Base-by-base conservation (phyloP, 345 rosid genomes). In the Carallia pectinifolia region DNA sequence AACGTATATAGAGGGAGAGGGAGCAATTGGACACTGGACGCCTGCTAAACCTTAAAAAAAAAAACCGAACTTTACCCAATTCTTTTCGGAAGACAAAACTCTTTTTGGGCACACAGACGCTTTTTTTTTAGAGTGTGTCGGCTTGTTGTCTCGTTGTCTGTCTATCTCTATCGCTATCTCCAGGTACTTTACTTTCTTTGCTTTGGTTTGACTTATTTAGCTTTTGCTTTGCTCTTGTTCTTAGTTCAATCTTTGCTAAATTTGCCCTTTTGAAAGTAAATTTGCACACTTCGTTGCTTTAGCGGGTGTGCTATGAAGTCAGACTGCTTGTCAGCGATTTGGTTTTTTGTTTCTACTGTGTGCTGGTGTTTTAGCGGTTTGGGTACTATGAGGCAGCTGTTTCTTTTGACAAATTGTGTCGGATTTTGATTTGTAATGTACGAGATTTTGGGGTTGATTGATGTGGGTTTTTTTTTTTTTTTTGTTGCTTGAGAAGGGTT, bases 401-500 rank as follows among this genome's bases (percentile, higher is more conserved):
- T 69, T 23, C 23, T 23, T 33, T 70, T 58, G 62, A 67, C 18
- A 34, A 18, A n/a, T 76, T 73, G 68, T 73, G 64, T 66, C 56
- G 1, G 58, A 50, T 33, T 76, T 5, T 66, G 56, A 66, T 27
- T 62, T 70, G n/a, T 39, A 58, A 36, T 27, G 47, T 37, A 23
- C 60, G 37, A 10, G 53, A 60, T 75, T 79, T 71, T 67, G 61
- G 53, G 19, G 2, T 7, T 15, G 40, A 62, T 68, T 68, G 58
- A 10, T 38, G 61, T 53, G 56, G 63, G 68, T 54, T 37, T 18
- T 53, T 18, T 23, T 23, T 23, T 23, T 23, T 23, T 23, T 23
- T 23, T 23, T 23, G 4, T 27, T 29, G 4, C 50, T 13, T 44
- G 50, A 44, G 4, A 44, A 12, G 17, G 12, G 50, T 44, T 15